Evolutionary conservation across 441 rosid genomes (phyloP), one percentile per base, ranked within the genome.

Genomic region (Macaranga tanarius): DNA sequence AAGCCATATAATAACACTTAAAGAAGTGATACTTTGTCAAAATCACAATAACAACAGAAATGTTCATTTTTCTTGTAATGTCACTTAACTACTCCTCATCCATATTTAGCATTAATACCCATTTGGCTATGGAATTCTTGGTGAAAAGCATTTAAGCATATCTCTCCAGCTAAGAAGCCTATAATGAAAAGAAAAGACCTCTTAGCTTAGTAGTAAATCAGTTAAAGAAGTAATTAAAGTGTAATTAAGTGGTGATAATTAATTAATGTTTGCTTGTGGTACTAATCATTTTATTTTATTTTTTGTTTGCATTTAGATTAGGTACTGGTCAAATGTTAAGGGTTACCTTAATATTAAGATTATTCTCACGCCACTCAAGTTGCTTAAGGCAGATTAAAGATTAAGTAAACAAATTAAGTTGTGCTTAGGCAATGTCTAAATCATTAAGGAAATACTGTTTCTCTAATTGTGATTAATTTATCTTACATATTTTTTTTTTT

Each of bases 161-260:
- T 72, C 22, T 63, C 69, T 54, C 76, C 71, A 65, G 65, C 76
- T 65, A 73, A 57, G 64, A 12, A 12, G 11, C 4, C 12, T 40
- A 16, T 16, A 59, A 42, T 7, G 7, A 11, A 12, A 56, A 40
- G 7, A 6, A 23, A 69, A 54, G 42, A 5, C 15, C 26, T 5
- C 20, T 40, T 42, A 22, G 17, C 38, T 34, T 5, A 34, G 38
- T 34, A 34, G 38, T 7, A 16, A 40, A 69, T 38, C 17, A 51
- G 23, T 28, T 40, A 7, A 12, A 7, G 13, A 42, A 42, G 47
- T 8, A 42, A 42, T 42, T 42, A 42, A 42, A 42, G 20, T 51
- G 55, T 26, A 26, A 59, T 26, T 23, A 11, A 59, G 10, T 59
- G n/a, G n/a, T 38, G 20, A 60, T 20, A n/a, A 20, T 45, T 55